Evolutionary conservation across 129 eudicot species (phyloP), one percentile per base, ranked within the genome.

Genomic region (Tanacetum coccineum): DNA sequence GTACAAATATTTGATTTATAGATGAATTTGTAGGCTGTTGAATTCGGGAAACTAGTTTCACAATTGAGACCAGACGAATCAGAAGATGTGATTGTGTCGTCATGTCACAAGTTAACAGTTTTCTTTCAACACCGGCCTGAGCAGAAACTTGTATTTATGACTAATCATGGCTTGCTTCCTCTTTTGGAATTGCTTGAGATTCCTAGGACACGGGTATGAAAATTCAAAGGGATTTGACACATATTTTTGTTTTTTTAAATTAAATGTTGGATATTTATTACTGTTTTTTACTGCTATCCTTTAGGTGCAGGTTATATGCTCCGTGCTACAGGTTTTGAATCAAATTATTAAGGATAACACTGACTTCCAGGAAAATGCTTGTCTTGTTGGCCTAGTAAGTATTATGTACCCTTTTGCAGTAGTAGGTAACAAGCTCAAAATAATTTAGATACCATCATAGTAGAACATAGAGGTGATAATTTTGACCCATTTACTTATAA

Each of bases 301-400:
- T 15, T 59, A 70, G 76, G 59, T 78, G 78, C 95, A 88, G 98
- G 96, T 88, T 52, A 82, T 79, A 62, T 86, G 95, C 65, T 77
- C 96, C 4, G 98, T 86, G 73, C 87, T 93, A 42, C 98, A 88
- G 81, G 86, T 93, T 64, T 76, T 93, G 39, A 93, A 93, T 65
- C 91, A 82, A 79, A 86, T 93, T 59, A 80, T 93, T 67, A 88
- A 86, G 74, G 96, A 86, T 82, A 88, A 88, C 81, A 82, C 85
- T 19, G 96, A 86, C 67, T 84, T 88, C 68, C 98, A 82, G 79
- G 98, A 88, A 77, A 93, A 84, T 88, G 98, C 98, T 77, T 88
- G 95, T 77, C 95, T 88, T 66, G 96, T 93, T 66, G 98, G 98
- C 66, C 88, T 93, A 70, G 98, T 93, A 82, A 84, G 95, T 80